Evolutionary conservation across 2,329 filamentous ascomycete species (phyloP).

Genomic region (Cryphonectria japonica): DNA sequence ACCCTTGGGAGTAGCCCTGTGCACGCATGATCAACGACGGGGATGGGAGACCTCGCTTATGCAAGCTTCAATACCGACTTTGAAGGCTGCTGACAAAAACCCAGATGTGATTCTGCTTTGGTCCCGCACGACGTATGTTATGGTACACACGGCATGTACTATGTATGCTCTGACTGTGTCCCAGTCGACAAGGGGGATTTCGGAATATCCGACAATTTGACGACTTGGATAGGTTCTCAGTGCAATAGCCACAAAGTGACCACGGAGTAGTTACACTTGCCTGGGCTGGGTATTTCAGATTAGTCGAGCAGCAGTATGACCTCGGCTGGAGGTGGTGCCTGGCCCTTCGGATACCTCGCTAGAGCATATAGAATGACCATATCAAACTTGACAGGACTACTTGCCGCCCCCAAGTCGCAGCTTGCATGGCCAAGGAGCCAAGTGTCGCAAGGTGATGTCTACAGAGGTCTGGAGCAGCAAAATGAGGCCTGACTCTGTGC

Average conservation of each 20-base stretch:
- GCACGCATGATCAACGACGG: not conserved
- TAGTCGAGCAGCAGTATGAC: not conserved
- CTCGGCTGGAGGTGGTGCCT: not conserved
- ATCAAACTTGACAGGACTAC: not conserved
- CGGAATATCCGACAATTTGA: not conserved
- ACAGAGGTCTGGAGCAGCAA: not conserved
- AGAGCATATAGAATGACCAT: not conserved
- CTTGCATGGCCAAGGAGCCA: not conserved
- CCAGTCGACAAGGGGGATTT: not conserved
- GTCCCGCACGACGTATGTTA: not conserved
- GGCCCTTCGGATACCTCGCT: not conserved
- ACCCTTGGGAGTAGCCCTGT: not conserved
- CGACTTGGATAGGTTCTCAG: not conserved
- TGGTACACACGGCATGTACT: not conserved
- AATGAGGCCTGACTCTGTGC: not conserved
- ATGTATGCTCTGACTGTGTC: not conserved
- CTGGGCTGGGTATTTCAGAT: not conserved
- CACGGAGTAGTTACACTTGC: not conserved
- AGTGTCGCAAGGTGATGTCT: not conserved
- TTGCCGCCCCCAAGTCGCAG: not conserved
- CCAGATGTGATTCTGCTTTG: not conserved
- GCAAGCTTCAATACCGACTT: not conserved
- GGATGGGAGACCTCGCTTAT: not conserved
- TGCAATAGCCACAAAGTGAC: not conserved
- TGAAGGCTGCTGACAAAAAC: not conserved